A percentile compares a stretch with the other conserved stretches of the same genome.
Conservation (phyloP, 1,139 yeast species). For the Candida glucosophila region DNA sequence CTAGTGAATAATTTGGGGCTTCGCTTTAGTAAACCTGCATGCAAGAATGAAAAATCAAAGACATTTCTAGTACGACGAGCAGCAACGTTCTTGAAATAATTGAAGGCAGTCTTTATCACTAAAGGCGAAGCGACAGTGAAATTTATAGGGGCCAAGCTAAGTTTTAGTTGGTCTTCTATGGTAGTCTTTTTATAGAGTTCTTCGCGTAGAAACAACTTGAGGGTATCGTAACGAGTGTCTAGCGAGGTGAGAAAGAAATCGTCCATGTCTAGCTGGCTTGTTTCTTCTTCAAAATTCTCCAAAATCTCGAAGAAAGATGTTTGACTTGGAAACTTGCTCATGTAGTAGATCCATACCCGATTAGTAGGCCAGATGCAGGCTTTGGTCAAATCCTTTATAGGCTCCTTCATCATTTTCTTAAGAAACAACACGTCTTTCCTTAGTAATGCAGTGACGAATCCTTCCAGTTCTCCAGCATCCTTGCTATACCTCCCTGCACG, state of each 20-base stretch:
- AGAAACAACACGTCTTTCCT: conserved; percentile 35
- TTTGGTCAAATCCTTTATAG: conserved; percentile 36
- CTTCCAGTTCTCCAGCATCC: conserved; percentile 35
- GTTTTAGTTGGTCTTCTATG: conserved; percentile 46
- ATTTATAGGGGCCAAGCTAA: conserved; percentile 54
- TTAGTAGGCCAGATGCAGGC: conserved; percentile 71
- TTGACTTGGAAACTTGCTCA: conserved; percentile 43
- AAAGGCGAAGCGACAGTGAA: conserved; percentile 17
- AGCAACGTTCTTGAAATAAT: conserved; percentile 30
- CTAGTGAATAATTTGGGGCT: conserved; percentile 14
- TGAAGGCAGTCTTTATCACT: conserved; percentile 18
- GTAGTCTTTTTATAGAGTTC: conserved; percentile 16
- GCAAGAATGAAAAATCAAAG: conserved; percentile 34
- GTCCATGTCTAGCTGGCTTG: conserved; percentile 12
- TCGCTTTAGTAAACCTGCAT: conserved; percentile 17
- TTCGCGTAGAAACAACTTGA: conserved; percentile 35
- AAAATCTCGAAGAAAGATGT: conserved; percentile 39
- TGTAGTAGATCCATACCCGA: conserved; percentile 50
- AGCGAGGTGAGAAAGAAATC: conserved; percentile 36
- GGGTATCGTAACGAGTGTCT: conserved; percentile 32
- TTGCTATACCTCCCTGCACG: conserved; percentile 77
- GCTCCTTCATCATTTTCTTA: conserved; percentile 34
- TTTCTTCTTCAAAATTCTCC: conserved; percentile 36
- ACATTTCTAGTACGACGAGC: conserved; percentile 30
- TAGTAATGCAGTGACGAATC: conserved; percentile 53